These are phyloP conservation scores for grape (Vitis vinifera) DNA, from an alignment of 164 flowering plant genomes.

Conservation along the genomic window ASM3070453v1 NC_081812.1:16519001-16519500, in stretches of 20 bases:
- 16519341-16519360: slow-evolving; percentile 6
- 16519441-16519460: slow-evolving; percentile 54
- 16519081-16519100: slow-evolving; percentile 13
- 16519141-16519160: slow-evolving; percentile 4
- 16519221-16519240: background rate
- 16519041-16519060: slow-evolving; percentile 1
- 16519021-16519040: background rate
- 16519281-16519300: slow-evolving; percentile 8
- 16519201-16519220: slow-evolving; percentile 3
- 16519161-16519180: background rate
- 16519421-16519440: slow-evolving; percentile 7
- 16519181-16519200: background rate
- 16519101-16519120: slow-evolving; percentile 4
- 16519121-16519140: slow-evolving; percentile 17
- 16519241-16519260: background rate
- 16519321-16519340: background rate
- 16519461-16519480: slow-evolving; percentile 34
- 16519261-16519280: slow-evolving; percentile 3
- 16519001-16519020: background rate
- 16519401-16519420: slow-evolving; percentile 2
- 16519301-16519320: slow-evolving; percentile 6
- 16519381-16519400: slow-evolving; percentile 9
- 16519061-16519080: slow-evolving; percentile 6
- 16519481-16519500: slow-evolving; percentile 42
- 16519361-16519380: slow-evolving; percentile 1